These are phyloP conservation scores for Alopecurus myosuroides DNA, from an alignment of 176 grass and related monocot species.

Conservation along the genomic window DNA sequence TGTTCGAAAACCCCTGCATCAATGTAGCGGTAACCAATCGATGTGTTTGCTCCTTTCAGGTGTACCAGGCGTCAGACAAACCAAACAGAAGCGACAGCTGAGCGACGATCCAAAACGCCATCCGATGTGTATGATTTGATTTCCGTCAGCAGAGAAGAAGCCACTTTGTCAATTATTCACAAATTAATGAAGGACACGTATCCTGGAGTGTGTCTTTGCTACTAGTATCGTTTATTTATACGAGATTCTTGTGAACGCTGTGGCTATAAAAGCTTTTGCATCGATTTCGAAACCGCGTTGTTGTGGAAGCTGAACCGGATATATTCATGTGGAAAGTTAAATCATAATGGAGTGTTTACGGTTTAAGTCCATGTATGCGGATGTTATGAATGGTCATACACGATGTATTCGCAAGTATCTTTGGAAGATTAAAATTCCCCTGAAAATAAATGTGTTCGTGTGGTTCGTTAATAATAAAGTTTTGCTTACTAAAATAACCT, in stretches of 20 bases:
- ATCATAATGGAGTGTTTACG: no score
- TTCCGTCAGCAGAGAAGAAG: neutral
- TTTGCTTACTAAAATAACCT: no score
- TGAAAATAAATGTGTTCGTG: no score
- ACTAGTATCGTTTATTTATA: neutral
- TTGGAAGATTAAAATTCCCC: no score
- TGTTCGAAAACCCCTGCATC: neutral
- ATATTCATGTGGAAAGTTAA: no score
- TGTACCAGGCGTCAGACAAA: slow-evolving; percentile 51
- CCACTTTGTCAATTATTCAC: neutral
- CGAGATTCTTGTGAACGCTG: neutral
- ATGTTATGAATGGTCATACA: no score
- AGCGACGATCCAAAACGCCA: neutral
- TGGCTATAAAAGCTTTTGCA: neutral
- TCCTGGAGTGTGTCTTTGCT: neutral
- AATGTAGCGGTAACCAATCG: neutral
- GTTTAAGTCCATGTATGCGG: no score
- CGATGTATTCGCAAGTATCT: no score
- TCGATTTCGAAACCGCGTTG: neutral
- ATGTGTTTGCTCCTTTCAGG: slow-evolving; percentile 36
- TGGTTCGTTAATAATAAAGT: no score
- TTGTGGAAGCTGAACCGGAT: no score
- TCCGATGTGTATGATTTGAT: neutral
- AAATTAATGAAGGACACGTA: neutral
- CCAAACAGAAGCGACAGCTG: slow-evolving; percentile 65